A percentile compares a stretch with the other conserved stretches of the same genome.
Evolutionary conservation across 129 eudicot species (phyloP).

Genomic region (Lonicera japonica): DNA sequence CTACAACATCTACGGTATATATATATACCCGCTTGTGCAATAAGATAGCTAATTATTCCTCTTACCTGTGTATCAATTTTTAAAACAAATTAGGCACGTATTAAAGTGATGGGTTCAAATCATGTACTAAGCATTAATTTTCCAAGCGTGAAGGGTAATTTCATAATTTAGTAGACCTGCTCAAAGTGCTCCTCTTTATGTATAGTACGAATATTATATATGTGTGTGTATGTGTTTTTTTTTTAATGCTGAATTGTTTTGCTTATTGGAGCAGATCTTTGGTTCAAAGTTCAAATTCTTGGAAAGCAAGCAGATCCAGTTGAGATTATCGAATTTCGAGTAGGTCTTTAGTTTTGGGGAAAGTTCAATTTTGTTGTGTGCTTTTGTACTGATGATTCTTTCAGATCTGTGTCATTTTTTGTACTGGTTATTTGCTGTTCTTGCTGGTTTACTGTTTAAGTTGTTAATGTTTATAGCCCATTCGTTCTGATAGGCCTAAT

Average conservation of each 20-base stretch:
- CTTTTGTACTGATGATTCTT: background rate
- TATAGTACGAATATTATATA: background rate
- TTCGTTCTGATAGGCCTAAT: background rate
- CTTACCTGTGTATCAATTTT: too few species aligned
- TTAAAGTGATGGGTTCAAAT: too few species aligned
- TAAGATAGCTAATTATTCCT: too few species aligned
- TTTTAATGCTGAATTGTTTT: constrained; percentile 6
- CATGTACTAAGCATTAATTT: too few species aligned
- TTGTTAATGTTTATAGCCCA: background rate
- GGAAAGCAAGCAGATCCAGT: constrained; percentile 42
- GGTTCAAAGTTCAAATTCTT: constrained; percentile 44
- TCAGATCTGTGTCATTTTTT: background rate
- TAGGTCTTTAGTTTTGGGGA: constrained; percentile 1
- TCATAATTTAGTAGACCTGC: too few species aligned
- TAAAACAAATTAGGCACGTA: too few species aligned
- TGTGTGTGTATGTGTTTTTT: background rate
- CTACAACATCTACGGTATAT: constrained; percentile 46
- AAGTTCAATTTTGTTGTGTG: background rate
- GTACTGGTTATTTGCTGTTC: background rate
- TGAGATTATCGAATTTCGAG: constrained; percentile 39
- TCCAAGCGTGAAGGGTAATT: too few species aligned
- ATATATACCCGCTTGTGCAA: too few species aligned
- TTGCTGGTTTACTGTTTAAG: too few species aligned
- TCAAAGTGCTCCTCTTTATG: background rate
- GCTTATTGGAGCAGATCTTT: constrained; percentile 41